Evolutionary conservation across 352 stramenopile species (phyloP).

Genomic region (Phytopythium oedochilum): DNA sequence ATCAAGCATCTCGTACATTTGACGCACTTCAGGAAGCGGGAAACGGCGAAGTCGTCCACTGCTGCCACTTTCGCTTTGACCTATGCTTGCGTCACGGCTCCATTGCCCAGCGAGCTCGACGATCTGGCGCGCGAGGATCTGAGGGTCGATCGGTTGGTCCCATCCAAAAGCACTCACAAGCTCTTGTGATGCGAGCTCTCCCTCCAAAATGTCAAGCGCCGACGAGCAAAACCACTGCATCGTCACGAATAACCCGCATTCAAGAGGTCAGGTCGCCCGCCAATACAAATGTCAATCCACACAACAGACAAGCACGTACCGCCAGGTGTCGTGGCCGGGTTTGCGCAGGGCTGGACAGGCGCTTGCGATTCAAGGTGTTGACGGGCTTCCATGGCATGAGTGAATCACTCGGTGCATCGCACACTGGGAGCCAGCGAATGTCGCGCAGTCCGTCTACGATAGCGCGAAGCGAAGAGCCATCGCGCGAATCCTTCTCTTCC

Average conservation of each 20-base stretch:
- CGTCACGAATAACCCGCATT: not conserved
- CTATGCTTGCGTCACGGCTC: slow-evolving; percentile 8
- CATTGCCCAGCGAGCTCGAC: slow-evolving; percentile 34
- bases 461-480: slow-evolving; percentile 10
- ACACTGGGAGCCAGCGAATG: slow-evolving; percentile 40
- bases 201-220: slow-evolving; percentile 43
- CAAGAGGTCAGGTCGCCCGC: too few species aligned
- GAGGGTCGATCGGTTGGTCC: slow-evolving; percentile 29
- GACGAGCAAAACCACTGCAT: slow-evolving; percentile 63
- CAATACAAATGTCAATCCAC: not conserved
- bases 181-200: slow-evolving; percentile 46
- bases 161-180: slow-evolving; percentile 55
- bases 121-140: slow-evolving; percentile 49
- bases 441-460: slow-evolving; percentile 29
- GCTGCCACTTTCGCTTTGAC: not conserved
- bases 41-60: slow-evolving; percentile 16
- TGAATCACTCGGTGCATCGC: slow-evolving; percentile 17
- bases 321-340: slow-evolving; percentile 51
- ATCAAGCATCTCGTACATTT: slow-evolving; percentile 60
- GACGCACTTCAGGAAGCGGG: slow-evolving; percentile 38
- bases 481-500: slow-evolving; percentile 7
- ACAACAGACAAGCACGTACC: slow-evolving; percentile 25
- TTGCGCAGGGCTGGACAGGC: slow-evolving; percentile 31
- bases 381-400: slow-evolving; percentile 54
- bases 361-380: not conserved